phyloP scores from a whole-genome alignment of 164 flowering plant species.

The Magnolia sinica region DNA sequence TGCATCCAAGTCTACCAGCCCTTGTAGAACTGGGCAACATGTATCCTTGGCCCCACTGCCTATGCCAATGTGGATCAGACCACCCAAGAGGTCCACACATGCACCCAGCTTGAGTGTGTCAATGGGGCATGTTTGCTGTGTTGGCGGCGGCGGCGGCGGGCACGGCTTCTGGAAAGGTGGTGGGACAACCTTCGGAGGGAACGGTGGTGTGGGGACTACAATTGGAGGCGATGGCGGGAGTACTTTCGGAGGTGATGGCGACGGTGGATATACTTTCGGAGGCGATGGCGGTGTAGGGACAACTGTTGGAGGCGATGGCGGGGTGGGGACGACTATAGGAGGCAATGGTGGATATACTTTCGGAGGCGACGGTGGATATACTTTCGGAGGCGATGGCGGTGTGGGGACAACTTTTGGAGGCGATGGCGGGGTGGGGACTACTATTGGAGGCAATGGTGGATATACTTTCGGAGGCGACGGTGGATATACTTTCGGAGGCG shows the following conservation, averaged over 20 bases:
- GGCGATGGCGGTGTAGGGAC: constrained; percentile 25
- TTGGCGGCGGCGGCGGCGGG: constrained; percentile 10
- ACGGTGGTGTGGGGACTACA: constrained; percentile 2
- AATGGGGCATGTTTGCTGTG: constrained; percentile 53
- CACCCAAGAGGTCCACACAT: constrained; percentile 65
- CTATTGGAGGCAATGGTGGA: not conserved
- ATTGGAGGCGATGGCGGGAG: not conserved
- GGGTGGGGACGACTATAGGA: not conserved
- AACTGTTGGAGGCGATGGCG: constrained; percentile 5
- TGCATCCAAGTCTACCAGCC: constrained; percentile 57
- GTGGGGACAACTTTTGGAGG: constrained; percentile 3
- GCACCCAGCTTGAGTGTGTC: constrained; percentile 60
- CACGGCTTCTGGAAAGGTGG: not conserved
- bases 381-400: constrained; percentile 11
- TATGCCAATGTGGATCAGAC: constrained; percentile 49
- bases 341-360: constrained; percentile 11
- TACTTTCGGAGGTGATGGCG: constrained; percentile 8
- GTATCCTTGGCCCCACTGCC: constrained; percentile 40
- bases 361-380: not conserved
- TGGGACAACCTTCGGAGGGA: constrained; percentile 6
- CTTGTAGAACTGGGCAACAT: constrained; percentile 64
- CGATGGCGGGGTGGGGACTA: not conserved
- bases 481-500: not conserved
- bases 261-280: not conserved
- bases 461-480: constrained; percentile 4